A percentile compares a stretch with the other conserved stretches of the same genome.
These are phyloP conservation scores for Lanmaoa pseudosensibilis DNA, from an alignment of 768 basidiomycete species.

Conservation along the genomic window DNA sequence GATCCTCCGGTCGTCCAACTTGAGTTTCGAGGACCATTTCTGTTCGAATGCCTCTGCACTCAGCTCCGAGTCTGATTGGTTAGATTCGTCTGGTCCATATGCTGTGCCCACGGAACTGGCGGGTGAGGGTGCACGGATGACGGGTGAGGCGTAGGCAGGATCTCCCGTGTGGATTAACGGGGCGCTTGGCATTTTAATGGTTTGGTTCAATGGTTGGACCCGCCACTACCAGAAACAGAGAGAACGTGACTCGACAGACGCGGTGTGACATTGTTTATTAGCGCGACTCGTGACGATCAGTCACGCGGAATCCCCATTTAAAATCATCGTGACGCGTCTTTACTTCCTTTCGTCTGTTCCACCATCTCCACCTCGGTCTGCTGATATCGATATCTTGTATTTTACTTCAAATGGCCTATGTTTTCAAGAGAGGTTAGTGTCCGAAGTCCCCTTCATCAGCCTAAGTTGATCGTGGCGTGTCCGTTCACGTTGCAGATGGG, in stretches of 20 bases:
- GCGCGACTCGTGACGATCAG: slow-evolving; percentile 31
- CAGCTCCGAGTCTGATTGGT: slow-evolving; percentile 39
- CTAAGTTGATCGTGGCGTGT: slow-evolving; percentile 7
- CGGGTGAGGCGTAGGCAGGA: slow-evolving; percentile 44
- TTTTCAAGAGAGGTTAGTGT: slow-evolving; percentile 57
- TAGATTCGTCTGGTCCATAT: slow-evolving; percentile 49
- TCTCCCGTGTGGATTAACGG: slow-evolving; percentile 34
- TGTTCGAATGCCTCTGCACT: slow-evolving; percentile 38
- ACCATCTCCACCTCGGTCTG: slow-evolving; percentile 21
- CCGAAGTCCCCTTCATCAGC: not conserved
- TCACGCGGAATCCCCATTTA: slow-evolving; percentile 29
- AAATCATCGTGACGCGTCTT: slow-evolving; percentile 33
- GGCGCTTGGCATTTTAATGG: slow-evolving; percentile 26
- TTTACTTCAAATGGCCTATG: slow-evolving; percentile 43
- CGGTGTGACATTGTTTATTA: slow-evolving; percentile 37
- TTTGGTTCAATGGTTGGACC: too few relatives aligned
- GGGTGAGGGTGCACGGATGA: slow-evolving; percentile 47
- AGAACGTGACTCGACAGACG: too few relatives aligned
- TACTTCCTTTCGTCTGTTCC: slow-evolving; percentile 17
- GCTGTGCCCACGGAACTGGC: slow-evolving; percentile 48
- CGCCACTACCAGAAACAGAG: too few relatives aligned
- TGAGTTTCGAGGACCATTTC: slow-evolving; percentile 36
- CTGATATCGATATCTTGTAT: slow-evolving; percentile 3
- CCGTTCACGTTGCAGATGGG: slow-evolving; percentile 43
- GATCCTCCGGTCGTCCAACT: slow-evolving; percentile 36